phyloP scores from a whole-genome alignment of 495 filamentous ascomycete genomes.

The Pyrenula massariospora region DNA sequence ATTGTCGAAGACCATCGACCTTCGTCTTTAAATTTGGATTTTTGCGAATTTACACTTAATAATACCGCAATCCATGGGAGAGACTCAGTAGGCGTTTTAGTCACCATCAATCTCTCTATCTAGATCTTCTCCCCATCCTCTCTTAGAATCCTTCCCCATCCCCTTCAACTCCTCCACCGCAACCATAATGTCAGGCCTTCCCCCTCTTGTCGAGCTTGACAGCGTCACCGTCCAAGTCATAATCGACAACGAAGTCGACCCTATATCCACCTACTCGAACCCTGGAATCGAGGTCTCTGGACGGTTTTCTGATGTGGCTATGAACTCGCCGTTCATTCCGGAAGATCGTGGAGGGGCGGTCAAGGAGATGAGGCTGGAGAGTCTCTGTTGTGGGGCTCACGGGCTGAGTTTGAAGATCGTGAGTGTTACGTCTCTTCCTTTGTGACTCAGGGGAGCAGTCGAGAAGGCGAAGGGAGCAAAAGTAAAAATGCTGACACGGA shows the following conservation, averaged over 20 bases:
- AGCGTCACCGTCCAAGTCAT: slow-evolving; percentile 33
- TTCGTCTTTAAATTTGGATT: too few species aligned
- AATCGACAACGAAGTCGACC: slow-evolving; percentile 49
- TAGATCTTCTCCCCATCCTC: too few species aligned
- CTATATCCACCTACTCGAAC: slow-evolving; percentile 23
- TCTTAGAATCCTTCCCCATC: too few species aligned
- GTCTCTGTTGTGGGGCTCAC: slow-evolving; percentile 49
- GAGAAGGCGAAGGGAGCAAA: not conserved
- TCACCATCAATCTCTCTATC: not conserved
- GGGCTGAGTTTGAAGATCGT: slow-evolving; percentile 46
- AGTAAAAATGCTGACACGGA: too few species aligned
- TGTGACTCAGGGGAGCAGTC: not conserved
- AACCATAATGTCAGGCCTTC: not conserved
- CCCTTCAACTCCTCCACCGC: too few species aligned
- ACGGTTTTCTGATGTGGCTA: slow-evolving; percentile 12
- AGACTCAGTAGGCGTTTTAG: too few species aligned
- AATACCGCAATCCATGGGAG: too few species aligned
- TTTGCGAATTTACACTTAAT: too few species aligned
- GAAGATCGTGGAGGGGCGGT: slow-evolving; percentile 26
- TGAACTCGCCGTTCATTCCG: slow-evolving; percentile 5
- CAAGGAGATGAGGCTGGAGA: slow-evolving; percentile 39
- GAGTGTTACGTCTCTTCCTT: slow-evolving; percentile 4
- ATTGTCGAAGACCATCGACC: too few species aligned
- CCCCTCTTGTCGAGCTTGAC: slow-evolving; percentile 31
- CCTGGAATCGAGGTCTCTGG: slow-evolving; percentile 15